Evolutionary conservation across 2,329 filamentous ascomycete species (phyloP).

Genomic region (Phaeophleospora eucalypticola): DNA sequence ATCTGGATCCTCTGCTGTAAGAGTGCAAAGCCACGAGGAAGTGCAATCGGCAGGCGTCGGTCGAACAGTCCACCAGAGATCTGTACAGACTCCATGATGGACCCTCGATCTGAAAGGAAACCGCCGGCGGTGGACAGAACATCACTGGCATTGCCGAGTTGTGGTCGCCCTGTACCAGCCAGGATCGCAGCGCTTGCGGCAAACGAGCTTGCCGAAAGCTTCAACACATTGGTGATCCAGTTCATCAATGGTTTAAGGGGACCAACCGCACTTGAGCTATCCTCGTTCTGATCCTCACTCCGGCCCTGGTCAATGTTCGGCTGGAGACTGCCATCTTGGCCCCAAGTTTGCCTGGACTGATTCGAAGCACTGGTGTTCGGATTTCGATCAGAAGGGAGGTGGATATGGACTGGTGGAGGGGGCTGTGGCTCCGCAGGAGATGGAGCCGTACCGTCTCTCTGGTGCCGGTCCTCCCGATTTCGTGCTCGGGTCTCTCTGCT

Average conservation of each 20-base stretch:
- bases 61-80: constrained; percentile 14
- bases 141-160: constrained; percentile 14
- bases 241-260: constrained; percentile 18
- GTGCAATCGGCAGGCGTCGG: constrained; percentile 26
- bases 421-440: background rate
- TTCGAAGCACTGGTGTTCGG: constrained; percentile 9
- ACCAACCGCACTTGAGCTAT: background rate
- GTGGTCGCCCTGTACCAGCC: constrained; percentile 10
- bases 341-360: constrained; percentile 4
- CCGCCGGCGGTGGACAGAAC: constrained; percentile 8
- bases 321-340: background rate
- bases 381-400: background rate
- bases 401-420: background rate
- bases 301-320: constrained; percentile 2
- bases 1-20: constrained; percentile 27
- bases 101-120: constrained; percentile 17
- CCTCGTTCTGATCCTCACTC: constrained; percentile 6
- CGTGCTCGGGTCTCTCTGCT: constrained; percentile 31
- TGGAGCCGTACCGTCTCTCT: constrained; percentile 20
- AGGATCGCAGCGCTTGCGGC: constrained; percentile 15
- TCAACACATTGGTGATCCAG: constrained; percentile 23
- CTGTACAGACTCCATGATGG: constrained; percentile 16
- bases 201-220: constrained; percentile 18
- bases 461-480: constrained; percentile 28
- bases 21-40: constrained; percentile 31